Evolutionary conservation across 2,329 filamentous ascomycete genomes (phyloP).

Genomic region (Beauveria brongniartii): DNA sequence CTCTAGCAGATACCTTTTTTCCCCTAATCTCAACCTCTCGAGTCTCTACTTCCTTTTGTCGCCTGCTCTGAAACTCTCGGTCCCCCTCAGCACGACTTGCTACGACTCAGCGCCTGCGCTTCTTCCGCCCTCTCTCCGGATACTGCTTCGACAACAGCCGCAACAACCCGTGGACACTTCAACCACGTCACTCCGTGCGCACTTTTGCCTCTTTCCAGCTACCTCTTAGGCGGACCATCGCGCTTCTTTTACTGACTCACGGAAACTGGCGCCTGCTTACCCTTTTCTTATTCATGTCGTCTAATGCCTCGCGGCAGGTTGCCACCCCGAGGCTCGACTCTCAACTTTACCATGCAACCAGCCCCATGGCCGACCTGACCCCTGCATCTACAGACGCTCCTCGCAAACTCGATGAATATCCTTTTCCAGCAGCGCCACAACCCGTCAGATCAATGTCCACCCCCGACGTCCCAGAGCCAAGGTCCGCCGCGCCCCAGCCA

Average conservation of each 20-base stretch:
- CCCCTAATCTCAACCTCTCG: background rate
- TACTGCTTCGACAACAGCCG: too few relatives aligned
- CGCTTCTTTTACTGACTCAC: background rate
- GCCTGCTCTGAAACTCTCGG: background rate
- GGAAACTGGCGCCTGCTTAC: background rate
- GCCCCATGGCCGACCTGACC: background rate
- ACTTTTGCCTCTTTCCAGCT: too few relatives aligned
- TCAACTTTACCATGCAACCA: background rate
- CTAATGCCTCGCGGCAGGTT: background rate
- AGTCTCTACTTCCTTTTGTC: background rate
- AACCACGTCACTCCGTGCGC: too few relatives aligned
- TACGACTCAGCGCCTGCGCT: background rate
- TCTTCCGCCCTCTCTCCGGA: too few relatives aligned
- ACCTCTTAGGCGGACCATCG: background rate
- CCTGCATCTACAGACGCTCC: background rate
- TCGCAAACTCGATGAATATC: background rate
- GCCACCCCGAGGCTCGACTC: conserved; percentile 1
- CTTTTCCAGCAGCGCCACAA: background rate
- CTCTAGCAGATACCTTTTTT: background rate
- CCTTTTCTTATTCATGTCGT: background rate
- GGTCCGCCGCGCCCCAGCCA: background rate
- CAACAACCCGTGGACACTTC: too few relatives aligned
- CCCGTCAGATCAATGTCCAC: background rate
- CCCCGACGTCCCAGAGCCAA: background rate
- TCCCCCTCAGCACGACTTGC: background rate